A percentile compares a stretch with the other conserved stretches of the same genome.
Evolutionary conservation across 1,284 basidiomycete species (phyloP).

Genomic region (Irpex sp.): DNA sequence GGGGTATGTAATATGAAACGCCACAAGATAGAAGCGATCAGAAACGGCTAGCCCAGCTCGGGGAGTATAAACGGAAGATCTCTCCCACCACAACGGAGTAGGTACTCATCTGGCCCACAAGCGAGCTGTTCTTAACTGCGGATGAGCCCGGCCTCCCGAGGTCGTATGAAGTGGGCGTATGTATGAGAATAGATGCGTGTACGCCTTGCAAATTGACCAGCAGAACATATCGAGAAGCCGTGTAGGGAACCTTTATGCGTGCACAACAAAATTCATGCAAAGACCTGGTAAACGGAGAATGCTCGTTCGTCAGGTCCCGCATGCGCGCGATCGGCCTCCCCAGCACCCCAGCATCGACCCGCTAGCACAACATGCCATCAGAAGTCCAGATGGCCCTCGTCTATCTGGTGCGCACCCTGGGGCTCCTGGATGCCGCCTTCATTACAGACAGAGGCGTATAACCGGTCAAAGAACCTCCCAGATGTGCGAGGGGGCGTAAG

Average conservation of each 20-base stretch:
- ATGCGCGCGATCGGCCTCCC: background rate
- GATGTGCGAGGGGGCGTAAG: background rate
- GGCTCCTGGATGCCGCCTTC: background rate
- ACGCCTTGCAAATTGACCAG: no score
- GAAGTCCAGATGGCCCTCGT: background rate
- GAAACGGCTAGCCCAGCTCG: conserved; percentile 2
- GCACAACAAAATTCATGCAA: background rate
- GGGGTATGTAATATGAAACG: conserved; percentile 1
- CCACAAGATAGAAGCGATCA: conserved; percentile 7
- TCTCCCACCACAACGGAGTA: background rate
- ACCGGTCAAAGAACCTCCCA: background rate
- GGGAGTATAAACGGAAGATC: background rate
- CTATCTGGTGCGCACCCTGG: background rate
- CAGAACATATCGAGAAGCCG: background rate
- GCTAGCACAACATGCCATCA: background rate
- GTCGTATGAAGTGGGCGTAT: background rate
- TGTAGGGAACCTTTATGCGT: background rate
- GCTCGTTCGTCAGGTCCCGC: background rate
- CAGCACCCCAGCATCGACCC: background rate
- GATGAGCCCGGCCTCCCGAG: background rate
- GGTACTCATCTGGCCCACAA: background rate
- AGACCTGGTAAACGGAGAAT: no score
- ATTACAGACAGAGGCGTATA: background rate
- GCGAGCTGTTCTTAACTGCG: background rate
- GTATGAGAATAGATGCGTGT: no score